Percentiles rank a stretch among this genome's conserved stretches.
Evolutionary conservation across 805 yeast species (phyloP).

Genomic region (Saturnispora hagleri): DNA sequence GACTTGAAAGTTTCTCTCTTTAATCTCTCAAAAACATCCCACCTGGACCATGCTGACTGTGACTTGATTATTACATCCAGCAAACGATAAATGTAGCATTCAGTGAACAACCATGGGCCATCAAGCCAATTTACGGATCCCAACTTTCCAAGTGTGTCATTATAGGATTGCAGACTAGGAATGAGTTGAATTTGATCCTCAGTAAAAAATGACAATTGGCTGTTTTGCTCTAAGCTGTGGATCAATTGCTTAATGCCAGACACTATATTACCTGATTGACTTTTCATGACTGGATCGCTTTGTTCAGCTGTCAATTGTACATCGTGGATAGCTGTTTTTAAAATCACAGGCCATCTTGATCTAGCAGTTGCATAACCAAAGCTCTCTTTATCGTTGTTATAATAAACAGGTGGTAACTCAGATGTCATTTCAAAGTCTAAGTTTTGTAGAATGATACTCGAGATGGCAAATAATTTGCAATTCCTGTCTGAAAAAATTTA

Average conservation of each 20-base stretch:
- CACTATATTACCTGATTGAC: slow-evolving; percentile 42
- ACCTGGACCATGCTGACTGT: slow-evolving; percentile 38
- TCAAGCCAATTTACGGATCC: slow-evolving; percentile 57
- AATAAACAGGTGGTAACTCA: slow-evolving; percentile 40
- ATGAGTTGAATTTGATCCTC: slow-evolving; percentile 18
- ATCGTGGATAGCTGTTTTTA: slow-evolving; percentile 61
- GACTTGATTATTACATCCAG: slow-evolving; percentile 38
- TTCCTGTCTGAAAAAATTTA: background rate
- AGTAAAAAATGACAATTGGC: slow-evolving; percentile 34
- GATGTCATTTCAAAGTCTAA: background rate
- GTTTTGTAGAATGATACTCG: background rate
- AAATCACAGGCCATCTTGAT: slow-evolving; percentile 80
- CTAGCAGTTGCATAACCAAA: slow-evolving; percentile 77
- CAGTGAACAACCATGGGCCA: slow-evolving; percentile 88
- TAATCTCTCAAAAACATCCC: slow-evolving; percentile 64
- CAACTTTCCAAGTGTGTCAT: slow-evolving; percentile 38
- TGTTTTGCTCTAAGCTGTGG: slow-evolving; percentile 35
- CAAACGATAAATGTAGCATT: slow-evolving; percentile 73
- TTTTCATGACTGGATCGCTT: slow-evolving; percentile 17
- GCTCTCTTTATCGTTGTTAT: slow-evolving; percentile 60
- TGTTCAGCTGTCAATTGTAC: slow-evolving; percentile 20
- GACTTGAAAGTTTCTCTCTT: slow-evolving; percentile 70
- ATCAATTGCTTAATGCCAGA: slow-evolving; percentile 35
- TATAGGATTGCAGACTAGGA: slow-evolving; percentile 46
- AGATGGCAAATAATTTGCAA: background rate